A percentile compares a stretch with the other conserved stretches of the same genome.
phyloP scores from a whole-genome alignment of 1,284 basidiomycete species.

The Athelia psychrophila region DNA sequence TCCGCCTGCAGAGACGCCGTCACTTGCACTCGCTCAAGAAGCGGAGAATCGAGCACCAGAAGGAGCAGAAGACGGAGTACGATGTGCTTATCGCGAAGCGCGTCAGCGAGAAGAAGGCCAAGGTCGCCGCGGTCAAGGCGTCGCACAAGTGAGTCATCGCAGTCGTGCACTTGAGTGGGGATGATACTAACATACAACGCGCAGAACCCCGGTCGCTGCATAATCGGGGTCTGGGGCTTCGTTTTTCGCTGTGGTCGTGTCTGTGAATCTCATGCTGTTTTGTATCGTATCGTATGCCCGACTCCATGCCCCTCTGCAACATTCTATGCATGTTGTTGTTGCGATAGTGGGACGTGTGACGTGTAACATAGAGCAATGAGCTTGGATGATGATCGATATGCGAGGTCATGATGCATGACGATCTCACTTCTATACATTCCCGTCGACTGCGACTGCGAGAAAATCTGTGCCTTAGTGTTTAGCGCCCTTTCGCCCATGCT shows the following conservation, averaged over 20 bases:
- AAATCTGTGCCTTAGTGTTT: too few species aligned
- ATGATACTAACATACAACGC: not conserved
- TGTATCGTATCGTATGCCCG: not conserved
- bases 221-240: too few species aligned
- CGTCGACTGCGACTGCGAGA: too few species aligned
- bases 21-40: slow-evolving; percentile 90
- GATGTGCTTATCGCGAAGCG: slow-evolving; percentile 89
- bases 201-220: too few species aligned
- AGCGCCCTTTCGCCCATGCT: too few species aligned
- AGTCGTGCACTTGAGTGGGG: too few species aligned
- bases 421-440: too few species aligned
- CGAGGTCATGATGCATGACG: too few species aligned
- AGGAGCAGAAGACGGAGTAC: slow-evolving; percentile 94
- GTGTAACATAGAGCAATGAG: too few species aligned
- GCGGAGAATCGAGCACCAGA: slow-evolving; percentile 87
- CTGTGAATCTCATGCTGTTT: not conserved
- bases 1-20: slow-evolving; percentile 95
- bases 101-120: slow-evolving; percentile 90
- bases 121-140: slow-evolving; percentile 76
- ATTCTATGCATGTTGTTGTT: slow-evolving; percentile 1
- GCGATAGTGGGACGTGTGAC: not conserved
- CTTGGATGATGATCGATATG: too few species aligned
- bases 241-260: not conserved
- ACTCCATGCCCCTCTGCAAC: not conserved
- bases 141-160: slow-evolving; percentile 55